Percentiles rank a stretch among this genome's conserved stretches.
Conservation (phyloP, 2,329 filamentous ascomycete genomes). For the Sordariomycetes sp. region DNA sequence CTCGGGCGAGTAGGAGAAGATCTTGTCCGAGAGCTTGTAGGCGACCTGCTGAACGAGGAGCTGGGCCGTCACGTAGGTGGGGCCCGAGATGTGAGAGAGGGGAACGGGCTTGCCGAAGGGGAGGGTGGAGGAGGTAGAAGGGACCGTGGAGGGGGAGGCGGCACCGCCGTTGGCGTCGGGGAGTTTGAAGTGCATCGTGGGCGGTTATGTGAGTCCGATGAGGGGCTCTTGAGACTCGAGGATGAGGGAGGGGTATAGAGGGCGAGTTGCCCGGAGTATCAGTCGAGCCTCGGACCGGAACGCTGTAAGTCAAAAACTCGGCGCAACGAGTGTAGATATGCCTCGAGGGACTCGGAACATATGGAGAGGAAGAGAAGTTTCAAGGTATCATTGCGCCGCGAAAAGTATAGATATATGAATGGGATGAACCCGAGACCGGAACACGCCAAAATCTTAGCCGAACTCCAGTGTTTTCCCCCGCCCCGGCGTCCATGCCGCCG, state of each 20-base stretch:
- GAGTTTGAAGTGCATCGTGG: constrained; percentile 9
- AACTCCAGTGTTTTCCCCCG: background rate
- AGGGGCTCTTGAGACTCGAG: background rate
- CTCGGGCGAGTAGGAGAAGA: constrained; percentile 93
- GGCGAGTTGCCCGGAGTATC: background rate
- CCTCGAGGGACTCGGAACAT: background rate
- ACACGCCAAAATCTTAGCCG: background rate
- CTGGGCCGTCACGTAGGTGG: constrained; percentile 88
- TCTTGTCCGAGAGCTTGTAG: constrained; percentile 89
- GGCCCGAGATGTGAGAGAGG: constrained; percentile 57
- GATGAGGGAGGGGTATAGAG: background rate
- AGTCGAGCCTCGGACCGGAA: background rate
- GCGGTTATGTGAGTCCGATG: background rate
- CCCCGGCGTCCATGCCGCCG: background rate
- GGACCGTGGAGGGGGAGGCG: constrained; percentile 1
- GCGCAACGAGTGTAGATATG: background rate
- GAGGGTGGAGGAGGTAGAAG: constrained; percentile 30
- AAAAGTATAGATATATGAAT: background rate
- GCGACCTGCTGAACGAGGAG: constrained; percentile 91
- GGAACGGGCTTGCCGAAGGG: constrained; percentile 43
- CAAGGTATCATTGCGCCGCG: background rate
- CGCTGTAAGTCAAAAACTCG: background rate
- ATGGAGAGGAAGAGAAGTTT: background rate
- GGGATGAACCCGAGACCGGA: background rate
- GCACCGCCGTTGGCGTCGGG: constrained; percentile 8